Base-by-base conservation (phyloP, 2,329 filamentous ascomycete species). In the Aspergillus luchuensis region DNA sequence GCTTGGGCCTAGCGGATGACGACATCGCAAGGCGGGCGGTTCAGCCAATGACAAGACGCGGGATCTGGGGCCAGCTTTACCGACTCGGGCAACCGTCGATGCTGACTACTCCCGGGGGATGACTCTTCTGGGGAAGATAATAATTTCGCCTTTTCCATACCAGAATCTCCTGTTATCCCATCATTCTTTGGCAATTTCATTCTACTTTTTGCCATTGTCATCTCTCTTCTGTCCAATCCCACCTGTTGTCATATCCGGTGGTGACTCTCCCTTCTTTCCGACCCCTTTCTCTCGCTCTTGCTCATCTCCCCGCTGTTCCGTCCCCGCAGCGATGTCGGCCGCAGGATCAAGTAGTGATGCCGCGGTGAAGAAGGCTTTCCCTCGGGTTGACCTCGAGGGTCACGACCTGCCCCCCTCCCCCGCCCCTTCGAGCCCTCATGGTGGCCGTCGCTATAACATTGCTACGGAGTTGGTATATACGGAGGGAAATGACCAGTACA, bases 381-480 rank as follows among this genome's bases (percentile, higher is more conserved):
- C 83, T 47, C 84, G 87, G 67, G 82, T 93, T 65, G 92, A 96
- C 74, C 82, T 92, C 61, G 90, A 94, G 71, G 92, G 92, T 45
- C 90, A 96, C 78, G 83, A 93, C 71, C 82, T 97, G 55, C 93
- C 93, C 55, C 93, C 93, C 1, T 97, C 95, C 7, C 95, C 95
- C 2, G 92, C 95, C 23, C 92, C 94, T 2, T 98, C 94, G 15
- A 97, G 90, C 73, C 95, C 95, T 23, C 86, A 89, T 73, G 90
- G 89, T 73, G 92, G 92, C 65, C 87, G 90, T 67, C 91, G 92
- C 68, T 99, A 98, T 79, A 92, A 93, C 49, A 86, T 99, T 63
- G 94, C 94, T 60, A 99, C 95, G 4, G 95, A 99, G 80, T 83
- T 99, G 64, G 95, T 99, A 62, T 98, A 94, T 78, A 98, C 94